Percentiles rank a stretch among this genome's conserved stretches.
Conservation (phyloP, 2,329 filamentous ascomycete genomes). For the Chalaropsis ovoidea region DNA sequence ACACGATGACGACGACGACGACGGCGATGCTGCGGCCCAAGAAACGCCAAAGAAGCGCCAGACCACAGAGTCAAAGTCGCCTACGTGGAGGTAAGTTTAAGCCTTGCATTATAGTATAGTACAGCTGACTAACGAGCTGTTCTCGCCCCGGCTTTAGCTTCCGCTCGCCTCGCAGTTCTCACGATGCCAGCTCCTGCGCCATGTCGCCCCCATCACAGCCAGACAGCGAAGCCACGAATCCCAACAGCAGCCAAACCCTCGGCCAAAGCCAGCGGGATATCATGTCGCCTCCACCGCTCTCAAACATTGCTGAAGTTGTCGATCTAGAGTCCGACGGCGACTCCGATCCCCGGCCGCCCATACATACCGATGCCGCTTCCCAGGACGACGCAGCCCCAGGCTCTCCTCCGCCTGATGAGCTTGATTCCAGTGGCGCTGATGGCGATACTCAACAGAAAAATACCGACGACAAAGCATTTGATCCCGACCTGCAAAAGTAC, state of each 20-base stretch:
- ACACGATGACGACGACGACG: background rate
- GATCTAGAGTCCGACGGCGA: slow-evolving; percentile 1
- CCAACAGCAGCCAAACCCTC: background rate
- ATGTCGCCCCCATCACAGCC: background rate
- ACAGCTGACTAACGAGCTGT: background rate
- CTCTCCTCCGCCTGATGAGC: background rate
- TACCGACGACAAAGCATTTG: slow-evolving; percentile 27
- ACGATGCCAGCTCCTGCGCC: background rate
- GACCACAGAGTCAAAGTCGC: slow-evolving; percentile 5
- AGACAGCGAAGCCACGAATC: background rate
- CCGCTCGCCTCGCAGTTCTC: background rate
- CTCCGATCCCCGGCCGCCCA: background rate
- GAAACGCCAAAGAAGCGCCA: slow-evolving; percentile 13
- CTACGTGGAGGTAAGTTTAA: slow-evolving; percentile 2
- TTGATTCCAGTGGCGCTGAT: background rate
- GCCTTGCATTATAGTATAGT: background rate
- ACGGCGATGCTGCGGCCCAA: background rate
- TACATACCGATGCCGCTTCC: slow-evolving; percentile 20
- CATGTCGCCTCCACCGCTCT: background rate
- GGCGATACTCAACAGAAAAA: background rate
- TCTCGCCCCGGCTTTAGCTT: background rate
- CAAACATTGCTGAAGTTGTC: slow-evolving; percentile 2
- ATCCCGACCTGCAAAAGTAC: slow-evolving; percentile 40
- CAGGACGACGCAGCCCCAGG: slow-evolving; percentile 9
- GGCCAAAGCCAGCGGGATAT: background rate